These are phyloP conservation scores for Hyphopichia homilentoma DNA, from an alignment of 805 yeast genomes.

Conservation along the genomic window DNA sequence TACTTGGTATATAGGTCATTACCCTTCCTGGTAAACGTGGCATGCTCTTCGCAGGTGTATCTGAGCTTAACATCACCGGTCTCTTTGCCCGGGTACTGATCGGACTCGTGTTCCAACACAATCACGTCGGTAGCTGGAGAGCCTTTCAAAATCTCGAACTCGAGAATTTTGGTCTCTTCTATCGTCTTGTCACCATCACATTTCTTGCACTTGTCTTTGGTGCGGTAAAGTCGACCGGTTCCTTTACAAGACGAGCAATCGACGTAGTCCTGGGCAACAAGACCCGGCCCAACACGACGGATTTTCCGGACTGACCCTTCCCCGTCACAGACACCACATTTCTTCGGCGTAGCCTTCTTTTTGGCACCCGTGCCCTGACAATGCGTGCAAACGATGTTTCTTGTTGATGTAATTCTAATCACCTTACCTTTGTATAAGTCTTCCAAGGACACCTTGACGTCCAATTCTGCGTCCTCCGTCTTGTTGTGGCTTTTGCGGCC, in stretches of 20 bases:
- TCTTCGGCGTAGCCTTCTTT: conserved; percentile 48
- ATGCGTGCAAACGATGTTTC: conserved; percentile 65
- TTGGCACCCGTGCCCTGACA: conserved; percentile 81
- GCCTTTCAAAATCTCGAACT: conserved; percentile 75
- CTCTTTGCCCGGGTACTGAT: conserved; percentile 64
- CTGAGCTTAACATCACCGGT: conserved; percentile 78
- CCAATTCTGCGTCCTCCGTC: conserved; percentile 68
- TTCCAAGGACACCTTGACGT: conserved; percentile 61
- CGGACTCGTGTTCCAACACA: conserved; percentile 66
- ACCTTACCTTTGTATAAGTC: conserved; percentile 81
- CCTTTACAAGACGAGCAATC: conserved; percentile 72
- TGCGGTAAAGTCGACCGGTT: conserved; percentile 53
- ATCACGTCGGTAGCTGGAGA: conserved; percentile 59
- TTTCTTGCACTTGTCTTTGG: conserved; percentile 71
- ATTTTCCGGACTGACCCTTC: conserved; percentile 59
- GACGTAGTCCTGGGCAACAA: conserved; percentile 59
- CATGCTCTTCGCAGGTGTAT: conserved; percentile 48
- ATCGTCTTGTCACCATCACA: conserved; percentile 65
- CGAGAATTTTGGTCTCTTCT: conserved; percentile 68
- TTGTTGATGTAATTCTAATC: conserved; percentile 65
- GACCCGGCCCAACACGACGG: conserved; percentile 68
- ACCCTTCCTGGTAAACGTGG: conserved; percentile 51
- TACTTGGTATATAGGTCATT: conserved; percentile 62
- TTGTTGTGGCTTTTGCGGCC: conserved; percentile 23
- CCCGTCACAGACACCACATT: conserved; percentile 72